Base-by-base conservation (phyloP, 2,329 filamentous ascomycete genomes). In the Colletotrichum lindemuthianum region DNA sequence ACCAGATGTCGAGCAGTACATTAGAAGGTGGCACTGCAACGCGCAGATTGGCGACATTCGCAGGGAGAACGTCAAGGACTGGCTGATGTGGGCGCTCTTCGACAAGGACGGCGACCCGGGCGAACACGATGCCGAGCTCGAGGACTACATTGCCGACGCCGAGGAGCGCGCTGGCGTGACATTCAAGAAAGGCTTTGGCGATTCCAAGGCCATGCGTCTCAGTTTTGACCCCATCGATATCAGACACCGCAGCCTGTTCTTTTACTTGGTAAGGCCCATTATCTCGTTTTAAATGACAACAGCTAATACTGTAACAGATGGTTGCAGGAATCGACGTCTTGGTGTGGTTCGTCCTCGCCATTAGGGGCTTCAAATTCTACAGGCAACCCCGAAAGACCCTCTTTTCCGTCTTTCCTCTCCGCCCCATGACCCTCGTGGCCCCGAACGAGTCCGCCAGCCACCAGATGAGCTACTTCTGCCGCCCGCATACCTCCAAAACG, bases 11-110 rank as follows among this genome's bases (percentile, higher is more conserved):
- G 83, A 86, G 60, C 75, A 75, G 32, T 92, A 90, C 70, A 69
- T 92, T 44, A 80, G 78, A 47, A 80, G 81, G 65, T 92, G 90
- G 90, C 91, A 92, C 68, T 79, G 87, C n/a, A 86, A 85, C 40
- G 86, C 88, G 2, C 78, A 83, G 12, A 63, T 80, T 1, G 74
- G 78, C 16, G 86, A 89, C 32, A 86, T 92, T 60, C 80, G 83
- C 49, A 78, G 84, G 16, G 88, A 91, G n/a, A 90, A 92, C 69
- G 75, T 92, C 54, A 83, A 82, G 69, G 87, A 90, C 67, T 92
- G 90, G 70, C 74, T 90, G 34, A 78, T 85, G 13, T 92, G 90
- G 90, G 88, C 86, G 1, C 87, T 92, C 70, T 86, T 90, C 64
- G 87, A 89, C 51, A 71, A 65, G 6, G 76, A 9, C 76, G 81